These are phyloP conservation scores for Venturia effusa DNA, from an alignment of 2,329 filamentous ascomycete species.

Conservation along the genomic window DNA sequence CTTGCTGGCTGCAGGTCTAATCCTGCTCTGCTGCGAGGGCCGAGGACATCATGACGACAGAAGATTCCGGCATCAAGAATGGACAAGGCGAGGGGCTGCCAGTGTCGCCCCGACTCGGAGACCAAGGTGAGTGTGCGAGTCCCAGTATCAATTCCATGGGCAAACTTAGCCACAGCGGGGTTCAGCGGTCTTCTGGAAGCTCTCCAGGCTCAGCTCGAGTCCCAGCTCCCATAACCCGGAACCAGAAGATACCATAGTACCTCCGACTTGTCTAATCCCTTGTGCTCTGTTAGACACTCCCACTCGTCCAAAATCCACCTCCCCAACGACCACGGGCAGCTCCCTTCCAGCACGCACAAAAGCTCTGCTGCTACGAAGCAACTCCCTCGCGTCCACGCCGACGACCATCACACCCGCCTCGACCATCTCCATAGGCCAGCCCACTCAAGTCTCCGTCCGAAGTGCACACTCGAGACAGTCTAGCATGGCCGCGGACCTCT, in stretches of 20 bases:
- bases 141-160: neutral
- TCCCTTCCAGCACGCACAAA: neutral
- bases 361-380: too few relatives aligned
- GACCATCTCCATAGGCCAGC: slow-evolving; percentile 33
- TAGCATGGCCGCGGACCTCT: slow-evolving; percentile 1
- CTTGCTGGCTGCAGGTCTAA: neutral
- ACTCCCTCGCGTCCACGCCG: neutral
- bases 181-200: neutral
- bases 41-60: too few relatives aligned
- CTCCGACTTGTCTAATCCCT: too few relatives aligned
- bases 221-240: neutral
- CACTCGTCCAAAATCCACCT: neutral
- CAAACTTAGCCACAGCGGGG: neutral
- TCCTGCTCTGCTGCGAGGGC: neutral
- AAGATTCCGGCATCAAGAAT: too few relatives aligned
- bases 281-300: neutral
- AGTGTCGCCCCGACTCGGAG: too few relatives aligned
- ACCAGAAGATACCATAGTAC: neutral
- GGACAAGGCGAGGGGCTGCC: too few relatives aligned
- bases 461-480: neutral
- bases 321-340: neutral
- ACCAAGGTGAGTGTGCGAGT: neutral
- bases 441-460: slow-evolving; percentile 30
- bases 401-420: neutral
- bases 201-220: neutral